phyloP scores from a whole-genome alignment of 2,329 filamentous ascomycete genomes.

The Xylaria sp. region DNA sequence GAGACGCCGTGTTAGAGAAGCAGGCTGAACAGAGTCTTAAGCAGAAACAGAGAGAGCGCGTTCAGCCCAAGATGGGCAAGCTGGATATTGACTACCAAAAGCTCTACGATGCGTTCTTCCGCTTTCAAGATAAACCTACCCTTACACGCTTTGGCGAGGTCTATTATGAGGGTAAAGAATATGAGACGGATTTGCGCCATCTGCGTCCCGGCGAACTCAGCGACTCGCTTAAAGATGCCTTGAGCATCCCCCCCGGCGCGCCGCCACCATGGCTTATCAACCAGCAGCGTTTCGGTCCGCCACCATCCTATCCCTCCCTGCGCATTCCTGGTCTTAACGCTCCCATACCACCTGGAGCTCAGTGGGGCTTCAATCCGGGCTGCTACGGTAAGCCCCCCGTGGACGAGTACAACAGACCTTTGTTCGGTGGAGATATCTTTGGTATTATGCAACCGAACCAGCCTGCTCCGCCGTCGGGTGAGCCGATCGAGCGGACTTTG shows the following conservation, averaged over 20 bases:
- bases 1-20: constrained; percentile 92
- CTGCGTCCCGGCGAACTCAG: constrained; percentile 85
- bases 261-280: constrained; percentile 97
- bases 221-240: constrained; percentile 82
- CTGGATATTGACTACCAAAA: constrained; percentile 98
- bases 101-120: constrained; percentile 96
- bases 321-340: constrained; percentile 94
- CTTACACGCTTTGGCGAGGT: constrained; percentile 94
- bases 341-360: constrained; percentile 78
- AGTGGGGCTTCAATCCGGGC: constrained; percentile 93
- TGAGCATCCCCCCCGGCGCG: constrained; percentile 88
- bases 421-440: constrained; percentile 94
- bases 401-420: constrained; percentile 83
- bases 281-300: constrained; percentile 87
- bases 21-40: constrained; percentile 88
- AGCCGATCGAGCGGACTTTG: constrained; percentile 77
- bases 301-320: constrained; percentile 90
- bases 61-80: constrained; percentile 93
- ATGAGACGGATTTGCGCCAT: constrained; percentile 89
- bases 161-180: constrained; percentile 99
- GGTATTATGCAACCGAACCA: constrained; percentile 56
- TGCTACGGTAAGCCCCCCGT: constrained; percentile 95
- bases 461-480: constrained; percentile 48
- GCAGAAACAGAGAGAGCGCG: constrained; percentile 90
- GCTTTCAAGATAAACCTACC: constrained; percentile 92